phyloP scores from a whole-genome alignment of 345 rosid species.

The Salix suchowensis region DNA sequence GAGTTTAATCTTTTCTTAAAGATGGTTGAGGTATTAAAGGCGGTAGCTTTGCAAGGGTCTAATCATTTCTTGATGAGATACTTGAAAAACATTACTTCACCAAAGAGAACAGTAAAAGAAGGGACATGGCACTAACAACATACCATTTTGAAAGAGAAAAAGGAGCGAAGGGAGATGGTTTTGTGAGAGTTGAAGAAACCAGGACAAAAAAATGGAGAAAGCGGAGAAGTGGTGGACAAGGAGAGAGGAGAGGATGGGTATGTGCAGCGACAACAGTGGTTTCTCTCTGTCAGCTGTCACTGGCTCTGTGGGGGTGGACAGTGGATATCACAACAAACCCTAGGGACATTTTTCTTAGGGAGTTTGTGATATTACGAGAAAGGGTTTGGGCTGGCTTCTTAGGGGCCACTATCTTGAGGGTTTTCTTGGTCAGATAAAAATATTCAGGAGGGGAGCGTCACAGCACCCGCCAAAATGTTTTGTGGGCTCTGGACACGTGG shows the following conservation, averaged over 20 bases:
- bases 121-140: no score
- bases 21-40: no score
- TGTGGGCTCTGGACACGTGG: slow-evolving; percentile 31
- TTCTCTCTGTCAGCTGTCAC: no score
- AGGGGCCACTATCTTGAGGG: no score
- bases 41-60: background rate
- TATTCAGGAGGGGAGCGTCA: background rate
- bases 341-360: background rate
- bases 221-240: background rate
- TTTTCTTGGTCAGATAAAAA: no score
- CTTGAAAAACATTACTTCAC: no score
- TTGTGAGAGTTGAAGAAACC: background rate
- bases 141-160: no score
- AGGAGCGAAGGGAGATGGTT: background rate
- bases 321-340: slow-evolving; percentile 24
- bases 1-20: background rate
- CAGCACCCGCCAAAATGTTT: slow-evolving; percentile 38
- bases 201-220: background rate
- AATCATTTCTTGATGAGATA: background rate
- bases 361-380: slow-evolving; percentile 20
- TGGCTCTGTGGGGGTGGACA: background rate
- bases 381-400: background rate
- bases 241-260: no score
- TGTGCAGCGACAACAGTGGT: no score
- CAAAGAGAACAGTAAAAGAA: no score